Percentiles rank a stretch among this genome's conserved stretches.
These are phyloP conservation scores for Phyllosticta citriasiana DNA, from an alignment of 2,329 filamentous ascomycete genomes.

Conservation along the genomic window DNA sequence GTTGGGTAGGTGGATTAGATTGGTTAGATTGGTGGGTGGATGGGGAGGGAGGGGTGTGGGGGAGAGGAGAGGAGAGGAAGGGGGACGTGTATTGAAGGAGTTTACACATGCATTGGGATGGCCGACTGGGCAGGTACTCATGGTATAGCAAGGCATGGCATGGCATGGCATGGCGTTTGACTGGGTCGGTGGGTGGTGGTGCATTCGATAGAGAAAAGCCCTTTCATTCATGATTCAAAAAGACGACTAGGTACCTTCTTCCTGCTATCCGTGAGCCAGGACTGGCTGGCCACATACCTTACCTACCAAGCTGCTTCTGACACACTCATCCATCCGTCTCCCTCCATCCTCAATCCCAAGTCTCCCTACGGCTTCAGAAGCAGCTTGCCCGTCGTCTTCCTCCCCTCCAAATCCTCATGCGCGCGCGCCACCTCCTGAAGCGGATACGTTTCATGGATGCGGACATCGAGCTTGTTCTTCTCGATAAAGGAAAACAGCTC, in stretches of 20 bases:
- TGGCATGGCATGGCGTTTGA: too few species aligned
- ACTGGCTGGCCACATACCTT: too few species aligned
- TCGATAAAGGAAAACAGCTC: constrained; percentile 66
- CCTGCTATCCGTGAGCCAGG: too few species aligned
- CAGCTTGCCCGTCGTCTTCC: constrained; percentile 77
- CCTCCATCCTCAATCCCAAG: too few species aligned
- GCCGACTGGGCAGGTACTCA: too few species aligned
- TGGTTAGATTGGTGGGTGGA: not conserved
- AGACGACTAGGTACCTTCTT: not conserved
- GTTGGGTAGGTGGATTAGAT: constrained; percentile 39
- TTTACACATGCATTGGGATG: not conserved
- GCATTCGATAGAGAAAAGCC: not conserved
- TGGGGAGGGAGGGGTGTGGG: not conserved
- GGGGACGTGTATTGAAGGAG: not conserved
- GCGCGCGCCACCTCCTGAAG: constrained; percentile 62
- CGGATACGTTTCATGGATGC: constrained; percentile 67
- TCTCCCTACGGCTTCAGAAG: constrained; percentile 51
- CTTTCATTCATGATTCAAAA: not conserved
- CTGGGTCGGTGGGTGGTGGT: too few species aligned
- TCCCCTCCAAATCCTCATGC: constrained; percentile 68
- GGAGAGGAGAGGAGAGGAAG: not conserved
- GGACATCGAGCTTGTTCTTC: constrained; percentile 59
- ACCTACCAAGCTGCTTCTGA: too few species aligned
- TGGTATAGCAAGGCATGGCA: too few species aligned
- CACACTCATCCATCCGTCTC: too few species aligned